phyloP scores from a whole-genome alignment of 2,329 filamentous ascomycete species.

The Sporothrix variecibatus region DNA sequence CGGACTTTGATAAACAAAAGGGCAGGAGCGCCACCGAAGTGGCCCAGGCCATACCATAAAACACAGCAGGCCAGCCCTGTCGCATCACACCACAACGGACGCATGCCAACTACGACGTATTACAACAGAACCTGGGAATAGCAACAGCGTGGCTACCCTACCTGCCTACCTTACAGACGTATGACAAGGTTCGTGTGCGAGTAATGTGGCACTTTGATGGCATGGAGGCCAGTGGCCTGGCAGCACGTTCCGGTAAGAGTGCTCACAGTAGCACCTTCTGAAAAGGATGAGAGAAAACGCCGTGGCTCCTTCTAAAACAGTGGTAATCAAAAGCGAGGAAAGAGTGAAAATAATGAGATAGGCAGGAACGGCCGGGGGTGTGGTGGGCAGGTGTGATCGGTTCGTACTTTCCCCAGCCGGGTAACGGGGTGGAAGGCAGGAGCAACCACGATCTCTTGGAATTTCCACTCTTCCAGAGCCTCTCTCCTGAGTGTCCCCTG shows the following conservation, averaged over 20 bases:
- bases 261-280: background rate
- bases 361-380: constrained; percentile 32
- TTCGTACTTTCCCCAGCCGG: constrained; percentile 11
- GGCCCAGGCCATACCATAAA: background rate
- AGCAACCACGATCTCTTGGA: background rate
- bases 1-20: constrained; percentile 16
- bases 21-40: background rate
- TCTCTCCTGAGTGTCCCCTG: background rate
- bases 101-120: background rate
- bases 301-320: constrained; percentile 4
- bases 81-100: background rate
- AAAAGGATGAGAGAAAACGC: background rate
- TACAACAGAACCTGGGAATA: background rate
- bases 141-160: background rate
- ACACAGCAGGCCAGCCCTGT: background rate
- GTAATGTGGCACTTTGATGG: background rate
- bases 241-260: background rate
- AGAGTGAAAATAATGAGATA: constrained; percentile 30
- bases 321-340: background rate
- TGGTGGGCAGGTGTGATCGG: background rate
- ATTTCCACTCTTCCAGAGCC: background rate
- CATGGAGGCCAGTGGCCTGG: background rate
- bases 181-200: background rate
- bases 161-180: background rate
- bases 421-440: constrained; percentile 30